These are phyloP conservation scores for Cyclotella sp. DNA, from an alignment of 108 stramenopile genomes.

Conservation along the genomic window DNA sequence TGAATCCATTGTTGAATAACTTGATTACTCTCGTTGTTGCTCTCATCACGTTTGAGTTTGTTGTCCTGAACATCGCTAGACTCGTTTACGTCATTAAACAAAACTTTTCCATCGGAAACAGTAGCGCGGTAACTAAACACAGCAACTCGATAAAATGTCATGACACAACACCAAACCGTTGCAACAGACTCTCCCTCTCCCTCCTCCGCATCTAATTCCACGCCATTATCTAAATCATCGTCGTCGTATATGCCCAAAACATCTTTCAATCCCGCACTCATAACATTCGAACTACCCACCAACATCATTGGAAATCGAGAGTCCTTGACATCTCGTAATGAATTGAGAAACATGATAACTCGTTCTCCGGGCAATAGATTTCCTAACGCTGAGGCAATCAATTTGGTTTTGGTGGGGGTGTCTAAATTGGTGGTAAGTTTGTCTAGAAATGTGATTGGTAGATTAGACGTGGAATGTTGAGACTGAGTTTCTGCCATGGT, in stretches of 20 bases:
- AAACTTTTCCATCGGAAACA: conserved; percentile 29
- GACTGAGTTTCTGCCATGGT: neutral
- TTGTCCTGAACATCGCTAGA: neutral
- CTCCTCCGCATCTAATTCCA: neutral
- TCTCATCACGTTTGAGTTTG: neutral
- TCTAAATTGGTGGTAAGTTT: conserved; percentile 40
- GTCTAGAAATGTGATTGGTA: conserved; percentile 29
- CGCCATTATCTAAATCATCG: neutral
- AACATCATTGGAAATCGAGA: conserved; percentile 33
- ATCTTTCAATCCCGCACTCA: conserved; percentile 5
- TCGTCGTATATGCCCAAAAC: conserved; percentile 9
- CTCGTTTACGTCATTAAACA: conserved; percentile 15
- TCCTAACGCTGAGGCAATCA: conserved; percentile 41
- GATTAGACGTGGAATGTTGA: neutral
- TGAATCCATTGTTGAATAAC: conserved; percentile 42
- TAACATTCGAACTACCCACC: conserved; percentile 25
- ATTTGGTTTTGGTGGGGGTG: conserved; percentile 33
- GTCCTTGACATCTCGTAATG: conserved; percentile 77
- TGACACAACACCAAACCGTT: conserved; percentile 83
- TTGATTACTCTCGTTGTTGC: neutral
- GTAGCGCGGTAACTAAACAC: conserved; percentile 63
- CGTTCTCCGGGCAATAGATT: conserved; percentile 73
- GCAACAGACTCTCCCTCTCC: conserved; percentile 1
- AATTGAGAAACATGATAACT: conserved; percentile 81
- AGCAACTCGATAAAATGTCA: conserved; percentile 83